phyloP scores from a whole-genome alignment of 805 yeast genomes.

The Candida rishiriensis region DNA sequence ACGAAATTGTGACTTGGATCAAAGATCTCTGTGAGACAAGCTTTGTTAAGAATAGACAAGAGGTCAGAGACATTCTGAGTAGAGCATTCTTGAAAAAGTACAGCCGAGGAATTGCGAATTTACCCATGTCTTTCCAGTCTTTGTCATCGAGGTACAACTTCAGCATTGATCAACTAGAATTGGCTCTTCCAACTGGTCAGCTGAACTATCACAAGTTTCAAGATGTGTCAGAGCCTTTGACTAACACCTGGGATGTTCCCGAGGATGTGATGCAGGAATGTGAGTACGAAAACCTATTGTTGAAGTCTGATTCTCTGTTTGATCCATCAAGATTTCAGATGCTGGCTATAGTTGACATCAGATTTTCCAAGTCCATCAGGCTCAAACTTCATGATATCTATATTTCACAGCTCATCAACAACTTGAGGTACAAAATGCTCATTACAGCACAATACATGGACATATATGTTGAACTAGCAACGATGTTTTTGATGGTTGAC shows the following conservation, averaged over 20 bases:
- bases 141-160: slow-evolving; percentile 27
- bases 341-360: slow-evolving; percentile 58
- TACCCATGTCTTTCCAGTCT: slow-evolving; percentile 10
- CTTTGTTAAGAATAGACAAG: slow-evolving; percentile 43
- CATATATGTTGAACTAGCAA: slow-evolving; percentile 69
- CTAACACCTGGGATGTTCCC: slow-evolving; percentile 45
- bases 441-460: slow-evolving; percentile 79
- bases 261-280: slow-evolving; percentile 40
- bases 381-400: slow-evolving; percentile 56
- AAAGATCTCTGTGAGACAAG: slow-evolving; percentile 52
- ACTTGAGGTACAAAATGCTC: slow-evolving; percentile 49
- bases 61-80: slow-evolving; percentile 48
- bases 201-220: slow-evolving; percentile 16
- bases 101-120: slow-evolving; percentile 42
- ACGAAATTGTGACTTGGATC: slow-evolving; percentile 66
- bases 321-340: slow-evolving; percentile 55
- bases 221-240: slow-evolving; percentile 21
- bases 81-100: slow-evolving; percentile 58
- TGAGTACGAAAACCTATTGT: slow-evolving; percentile 34
- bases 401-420: slow-evolving; percentile 60
- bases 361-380: slow-evolving; percentile 67
- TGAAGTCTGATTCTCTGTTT: slow-evolving; percentile 10
- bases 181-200: slow-evolving; percentile 19
- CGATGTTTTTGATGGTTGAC: slow-evolving; percentile 66
- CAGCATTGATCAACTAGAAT: slow-evolving; percentile 28